phyloP scores from a whole-genome alignment of 1,284 basidiomycete species.

The Microbotryum silenes-acaulis region DNA sequence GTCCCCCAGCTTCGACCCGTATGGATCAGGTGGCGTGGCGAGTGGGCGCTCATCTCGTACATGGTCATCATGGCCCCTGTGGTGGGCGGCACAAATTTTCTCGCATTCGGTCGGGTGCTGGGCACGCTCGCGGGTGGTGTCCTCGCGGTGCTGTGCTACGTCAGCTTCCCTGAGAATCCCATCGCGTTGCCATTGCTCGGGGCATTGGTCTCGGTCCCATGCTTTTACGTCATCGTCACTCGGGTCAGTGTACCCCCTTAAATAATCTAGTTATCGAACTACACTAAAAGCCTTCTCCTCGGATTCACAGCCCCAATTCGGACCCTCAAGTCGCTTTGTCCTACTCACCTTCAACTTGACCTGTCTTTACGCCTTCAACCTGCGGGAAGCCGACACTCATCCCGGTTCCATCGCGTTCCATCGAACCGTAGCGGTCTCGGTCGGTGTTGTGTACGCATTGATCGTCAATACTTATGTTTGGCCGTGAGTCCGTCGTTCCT shows the following conservation, averaged over 20 bases:
- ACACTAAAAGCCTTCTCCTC: too few species aligned
- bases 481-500: conserved; percentile 47
- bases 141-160: background rate
- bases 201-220: conserved; percentile 83
- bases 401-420: conserved; percentile 38
- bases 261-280: too few species aligned
- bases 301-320: conserved; percentile 10
- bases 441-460: conserved; percentile 81
- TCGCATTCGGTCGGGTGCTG: conserved; percentile 56
- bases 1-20: conserved; percentile 47
- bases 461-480: conserved; percentile 85
- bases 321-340: conserved; percentile 57
- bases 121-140: conserved; percentile 50
- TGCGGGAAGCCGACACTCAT: conserved; percentile 35
- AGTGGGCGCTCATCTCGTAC: conserved; percentile 81
- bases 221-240: conserved; percentile 81
- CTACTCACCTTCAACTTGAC: conserved; percentile 76
- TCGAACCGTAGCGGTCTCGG: conserved; percentile 55
- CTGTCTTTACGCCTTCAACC: conserved; percentile 65
- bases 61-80: conserved; percentile 84
- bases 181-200: conserved; percentile 71
- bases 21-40: conserved; percentile 74
- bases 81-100: conserved; percentile 53
- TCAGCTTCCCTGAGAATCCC: conserved; percentile 62
- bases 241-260: conserved; percentile 39